Percentiles rank a stretch among this genome's conserved stretches.
phyloP scores from a whole-genome alignment of 2,329 filamentous ascomycete species.

The Pseudogymnoascus destructans region DNA sequence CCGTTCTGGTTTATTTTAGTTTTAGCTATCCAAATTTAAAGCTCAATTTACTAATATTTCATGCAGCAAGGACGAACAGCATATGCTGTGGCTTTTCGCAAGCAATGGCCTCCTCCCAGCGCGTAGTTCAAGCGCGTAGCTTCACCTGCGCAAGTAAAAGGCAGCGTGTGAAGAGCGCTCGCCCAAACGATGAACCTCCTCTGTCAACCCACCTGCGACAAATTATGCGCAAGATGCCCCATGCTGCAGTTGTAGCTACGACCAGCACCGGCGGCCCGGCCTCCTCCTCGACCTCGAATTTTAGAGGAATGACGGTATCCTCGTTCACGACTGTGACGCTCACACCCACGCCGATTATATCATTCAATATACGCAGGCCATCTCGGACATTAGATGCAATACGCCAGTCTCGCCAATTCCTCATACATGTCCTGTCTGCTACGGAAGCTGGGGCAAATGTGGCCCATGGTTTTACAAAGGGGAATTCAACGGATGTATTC shows the following conservation, averaged over 20 bases:
- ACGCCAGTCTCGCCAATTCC: constrained; percentile 15
- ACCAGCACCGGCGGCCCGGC: constrained; percentile 11
- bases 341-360: constrained; percentile 22
- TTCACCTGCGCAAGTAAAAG: neutral
- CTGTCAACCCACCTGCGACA: constrained; percentile 17
- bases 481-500: constrained; percentile 12
- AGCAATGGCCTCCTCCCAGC: neutral
- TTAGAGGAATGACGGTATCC: constrained; percentile 24
- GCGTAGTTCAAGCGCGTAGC: neutral
- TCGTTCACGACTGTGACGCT: constrained; percentile 25
- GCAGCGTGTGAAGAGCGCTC: neutral
- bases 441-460: constrained; percentile 16
- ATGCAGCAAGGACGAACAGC: neutral
- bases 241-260: constrained; percentile 23
- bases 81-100: neutral
- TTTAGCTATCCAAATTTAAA: neutral
- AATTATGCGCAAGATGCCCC: constrained; percentile 22
- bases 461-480: constrained; percentile 20
- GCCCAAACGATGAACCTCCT: constrained; percentile 10
- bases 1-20: neutral
- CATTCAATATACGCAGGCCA: constrained; percentile 25
- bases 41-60: neutral
- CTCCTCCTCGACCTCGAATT: neutral
- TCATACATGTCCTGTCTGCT: constrained; percentile 19
- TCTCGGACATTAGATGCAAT: constrained; percentile 22